Percentiles rank a stretch among this genome's conserved stretches.
Evolutionary conservation across 805 yeast genomes (phyloP).

Genomic region (Starmerella apis): DNA sequence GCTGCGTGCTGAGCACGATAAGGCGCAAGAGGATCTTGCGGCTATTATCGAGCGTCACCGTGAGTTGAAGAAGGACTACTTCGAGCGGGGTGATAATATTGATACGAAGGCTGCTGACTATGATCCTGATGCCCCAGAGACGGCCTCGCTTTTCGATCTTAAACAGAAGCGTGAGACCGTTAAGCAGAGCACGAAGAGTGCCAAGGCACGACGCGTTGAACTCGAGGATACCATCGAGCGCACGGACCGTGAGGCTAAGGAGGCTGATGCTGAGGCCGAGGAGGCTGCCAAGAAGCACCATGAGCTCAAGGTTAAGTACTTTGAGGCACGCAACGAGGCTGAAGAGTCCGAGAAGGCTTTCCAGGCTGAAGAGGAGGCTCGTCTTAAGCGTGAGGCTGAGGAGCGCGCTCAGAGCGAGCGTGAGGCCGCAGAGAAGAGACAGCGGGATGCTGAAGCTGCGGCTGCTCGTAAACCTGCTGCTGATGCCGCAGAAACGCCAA

Average conservation of each 20-base stretch:
- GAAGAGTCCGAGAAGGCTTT: constrained; percentile 23
- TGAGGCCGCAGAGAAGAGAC: constrained; percentile 15
- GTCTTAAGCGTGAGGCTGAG: constrained; percentile 23
- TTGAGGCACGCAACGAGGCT: constrained; percentile 26
- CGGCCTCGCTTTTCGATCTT: constrained; percentile 35
- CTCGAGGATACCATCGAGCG: constrained; percentile 14
- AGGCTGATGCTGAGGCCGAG: constrained; percentile 24
- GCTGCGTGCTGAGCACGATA: constrained; percentile 17
- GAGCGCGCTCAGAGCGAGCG: constrained; percentile 19
- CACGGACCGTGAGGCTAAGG: constrained; percentile 19
- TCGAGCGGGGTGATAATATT: constrained; percentile 19
- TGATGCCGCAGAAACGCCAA: constrained; percentile 6
- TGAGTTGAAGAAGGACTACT: constrained; percentile 24
- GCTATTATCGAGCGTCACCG: constrained; percentile 23
- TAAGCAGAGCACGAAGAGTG: constrained; percentile 18
- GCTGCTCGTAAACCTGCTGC: constrained; percentile 12
- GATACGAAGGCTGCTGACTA: constrained; percentile 27
- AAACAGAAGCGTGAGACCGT: constrained; percentile 40
- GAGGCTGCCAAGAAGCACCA: constrained; percentile 30
- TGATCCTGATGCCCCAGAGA: constrained; percentile 25
- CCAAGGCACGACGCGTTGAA: constrained; percentile 18
- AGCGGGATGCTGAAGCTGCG: constrained; percentile 19
- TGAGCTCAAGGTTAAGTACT: constrained; percentile 28
- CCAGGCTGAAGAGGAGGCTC: constrained; percentile 22
- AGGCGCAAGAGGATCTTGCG: constrained; percentile 25